Conservation (phyloP, 345 rosid species). For the Diplotaxis tenuifolia region DNA sequence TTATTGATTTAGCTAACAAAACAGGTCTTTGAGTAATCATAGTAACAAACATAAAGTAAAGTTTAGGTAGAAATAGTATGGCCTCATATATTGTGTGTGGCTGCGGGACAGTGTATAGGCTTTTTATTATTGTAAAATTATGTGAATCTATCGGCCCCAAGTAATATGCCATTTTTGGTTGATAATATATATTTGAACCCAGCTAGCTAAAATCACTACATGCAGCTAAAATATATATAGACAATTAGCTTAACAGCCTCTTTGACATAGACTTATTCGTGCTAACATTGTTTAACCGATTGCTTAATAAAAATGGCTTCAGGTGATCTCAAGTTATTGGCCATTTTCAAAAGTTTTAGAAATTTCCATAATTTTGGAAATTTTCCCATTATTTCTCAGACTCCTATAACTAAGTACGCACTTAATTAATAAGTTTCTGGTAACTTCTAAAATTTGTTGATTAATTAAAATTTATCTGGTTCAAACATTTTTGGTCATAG, state of each 20-base stretch:
- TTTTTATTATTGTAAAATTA: neutral
- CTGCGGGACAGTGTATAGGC: neutral
- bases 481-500: too few relatives aligned
- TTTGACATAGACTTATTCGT: too few relatives aligned
- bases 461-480: too few relatives aligned
- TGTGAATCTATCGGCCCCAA: neutral
- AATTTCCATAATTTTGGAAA: too few relatives aligned
- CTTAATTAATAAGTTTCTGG: too few relatives aligned
- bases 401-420: too few relatives aligned
- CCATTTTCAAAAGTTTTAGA: too few relatives aligned
- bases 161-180: neutral
- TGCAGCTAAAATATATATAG: neutral
- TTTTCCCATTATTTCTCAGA: too few relatives aligned
- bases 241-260: neutral
- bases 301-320: neutral
- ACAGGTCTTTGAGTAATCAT: neutral
- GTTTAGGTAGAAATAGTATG: neutral
- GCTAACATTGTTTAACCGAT: neutral
- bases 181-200: neutral
- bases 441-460: too few relatives aligned
- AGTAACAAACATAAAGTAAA: neutral
- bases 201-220: neutral
- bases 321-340: too few relatives aligned
- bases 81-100: neutral
- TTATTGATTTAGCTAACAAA: neutral